Base-by-base conservation (phyloP, 1,284 basidiomycete species). In the Malassezia slooffiae region DNA sequence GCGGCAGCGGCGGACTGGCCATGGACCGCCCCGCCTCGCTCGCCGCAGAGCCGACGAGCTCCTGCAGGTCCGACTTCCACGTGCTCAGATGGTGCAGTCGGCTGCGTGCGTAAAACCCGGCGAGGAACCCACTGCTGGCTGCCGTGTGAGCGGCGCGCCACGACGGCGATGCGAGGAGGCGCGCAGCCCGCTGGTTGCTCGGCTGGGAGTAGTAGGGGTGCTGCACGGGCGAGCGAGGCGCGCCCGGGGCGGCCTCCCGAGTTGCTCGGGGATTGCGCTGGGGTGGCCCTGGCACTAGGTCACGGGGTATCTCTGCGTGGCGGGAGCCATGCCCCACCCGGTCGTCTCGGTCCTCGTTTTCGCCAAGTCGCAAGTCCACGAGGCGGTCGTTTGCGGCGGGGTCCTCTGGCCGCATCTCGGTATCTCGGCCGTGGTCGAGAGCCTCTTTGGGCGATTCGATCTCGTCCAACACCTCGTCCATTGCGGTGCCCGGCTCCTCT, bases 61-160 rank as follows among this genome's bases (percentile, higher is more conserved):
- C 75, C 60, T 81, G 81, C 33, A 96, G 75, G 61, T 93, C 87
- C 0, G 83, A 77, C 70, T 97, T 97, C 86, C 87, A 93, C 0
- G 80, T 83, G 13, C 85, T 83, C 13, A 97, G 72, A 63, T 91
- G 83, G 59, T 97, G 91, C 20, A 97, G 73, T 8, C 91, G 78
- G 3, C 85, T 90, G 66, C 93, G 83, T 68, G 82, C 81, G 72
- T 90, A 96, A 66, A 82, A 97, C 1, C 79, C 81, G 44, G 85
- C 80, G 44, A 96, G 82, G 65, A 93, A 97, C 52, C 81, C 82
- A 17, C 72, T 73, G 10, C 83, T 82, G 7, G 80, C 79, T 3
- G 89, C 85, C 0, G 91, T 97, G 67, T 95, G 81, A 17, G 81
- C 77, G 17, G 79, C 77, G 16, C 86, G 78, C 89, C 91, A 97